Evolutionary conservation across 2,329 filamentous ascomycete genomes (phyloP), one percentile per base, ranked within the genome.

Genomic region (Pseudophaeomoniella oleicola): DNA sequence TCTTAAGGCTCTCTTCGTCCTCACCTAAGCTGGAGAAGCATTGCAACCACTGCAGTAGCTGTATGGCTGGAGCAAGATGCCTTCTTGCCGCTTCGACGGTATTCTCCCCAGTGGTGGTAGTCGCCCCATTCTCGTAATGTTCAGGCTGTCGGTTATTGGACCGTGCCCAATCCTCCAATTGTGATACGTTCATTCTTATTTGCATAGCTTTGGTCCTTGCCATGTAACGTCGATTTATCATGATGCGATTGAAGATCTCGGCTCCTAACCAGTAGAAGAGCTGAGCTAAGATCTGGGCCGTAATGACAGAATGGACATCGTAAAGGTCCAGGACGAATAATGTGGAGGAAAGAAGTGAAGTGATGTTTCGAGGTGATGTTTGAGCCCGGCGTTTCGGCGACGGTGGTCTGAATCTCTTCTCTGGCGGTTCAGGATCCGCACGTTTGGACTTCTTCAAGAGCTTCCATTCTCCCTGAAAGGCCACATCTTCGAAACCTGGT

Each of bases 171-270:
- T 98, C 90, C 57, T 98, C 90, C 14, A 98, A 65, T 5, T 78
- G 80, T 1, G 90, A 96, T 4, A 98, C 77, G 54, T 98, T 98
- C 87, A 98, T 96, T 46, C 90, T 83, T 48, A 98, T 96, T 56
- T 98, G 90, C 90, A 98, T 98, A 3, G 90, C 90, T 58, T 98
- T 98, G 13, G 90, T 98, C 37, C 90, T 74, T 4, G 90, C 88
- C 6, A 98, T 69, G 51, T 94, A 98, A 55, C 88, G 87, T 45
- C 85, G 76, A 51, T 92, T 94, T 18, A 83, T 88, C 83, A 98
- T 94, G 57, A 98, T 83, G 40, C 88, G 81, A 57, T 98, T 98
- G 64, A 98, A 98, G 5, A 96, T 73, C 59, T 98, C 90, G 0
- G 88, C 84, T 4, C 87, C 83, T 12, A 98, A 71, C 90, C 90